Conservation (phyloP, 2,329 filamentous ascomycete genomes). For the Paraphoma sp. region DNA sequence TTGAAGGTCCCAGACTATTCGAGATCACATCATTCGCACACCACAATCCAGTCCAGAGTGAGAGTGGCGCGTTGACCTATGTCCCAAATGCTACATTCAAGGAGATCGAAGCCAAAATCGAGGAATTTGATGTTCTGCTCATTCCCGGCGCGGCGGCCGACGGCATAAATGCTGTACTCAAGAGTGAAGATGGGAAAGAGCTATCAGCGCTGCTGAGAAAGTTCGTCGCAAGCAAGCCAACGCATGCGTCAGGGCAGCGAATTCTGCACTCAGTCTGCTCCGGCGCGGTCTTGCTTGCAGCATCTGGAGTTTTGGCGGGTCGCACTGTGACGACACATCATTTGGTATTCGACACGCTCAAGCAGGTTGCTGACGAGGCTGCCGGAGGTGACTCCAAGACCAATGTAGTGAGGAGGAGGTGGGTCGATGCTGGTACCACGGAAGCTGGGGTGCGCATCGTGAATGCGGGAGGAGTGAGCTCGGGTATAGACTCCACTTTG, state of each 20-base stretch:
- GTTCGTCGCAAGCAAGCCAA: constrained; percentile 28
- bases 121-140: constrained; percentile 48
- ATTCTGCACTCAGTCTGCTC: constrained; percentile 52
- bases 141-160: constrained; percentile 46
- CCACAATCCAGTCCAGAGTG: constrained; percentile 28
- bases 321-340: constrained; percentile 51
- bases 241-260: constrained; percentile 30
- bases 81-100: constrained; percentile 39
- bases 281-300: constrained; percentile 47
- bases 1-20: constrained; percentile 38
- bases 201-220: constrained; percentile 25
- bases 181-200: constrained; percentile 23
- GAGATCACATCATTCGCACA: constrained; percentile 43
- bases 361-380: constrained; percentile 36
- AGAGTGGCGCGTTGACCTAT: constrained; percentile 34
- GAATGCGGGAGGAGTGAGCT: constrained; percentile 43
- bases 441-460: constrained; percentile 41
- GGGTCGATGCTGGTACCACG: constrained; percentile 40
- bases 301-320: constrained; percentile 44
- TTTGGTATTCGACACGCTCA: constrained; percentile 29
- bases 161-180: constrained; percentile 30
- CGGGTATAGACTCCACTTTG: constrained; percentile 41
- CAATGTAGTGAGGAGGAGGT: constrained; percentile 36
- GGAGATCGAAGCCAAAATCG: constrained; percentile 32
- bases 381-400: constrained; percentile 34